These are phyloP conservation scores for Talaromyces borbonicus DNA, from an alignment of 495 filamentous ascomycete species.

Conservation along the genomic window DNA sequence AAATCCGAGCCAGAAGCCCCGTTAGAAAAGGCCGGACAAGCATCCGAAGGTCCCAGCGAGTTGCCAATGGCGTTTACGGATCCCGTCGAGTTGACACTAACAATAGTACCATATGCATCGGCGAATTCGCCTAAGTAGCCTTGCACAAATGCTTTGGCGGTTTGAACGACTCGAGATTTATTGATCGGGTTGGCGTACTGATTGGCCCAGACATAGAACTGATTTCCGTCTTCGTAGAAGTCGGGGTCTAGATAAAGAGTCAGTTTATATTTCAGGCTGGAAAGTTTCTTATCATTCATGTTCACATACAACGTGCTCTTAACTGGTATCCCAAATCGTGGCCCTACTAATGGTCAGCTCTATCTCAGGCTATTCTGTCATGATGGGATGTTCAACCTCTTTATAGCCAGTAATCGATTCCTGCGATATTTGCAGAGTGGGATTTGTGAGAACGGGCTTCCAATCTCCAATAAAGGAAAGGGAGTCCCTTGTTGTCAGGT, in stretches of 20 bases:
- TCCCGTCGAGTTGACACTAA: slow-evolving; percentile 38
- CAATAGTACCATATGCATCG: slow-evolving; percentile 34
- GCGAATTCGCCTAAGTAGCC: slow-evolving; percentile 43
- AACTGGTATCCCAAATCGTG: slow-evolving; percentile 9
- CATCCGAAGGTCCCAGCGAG: slow-evolving; percentile 45
- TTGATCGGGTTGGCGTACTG: slow-evolving; percentile 44
- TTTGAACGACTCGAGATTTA: slow-evolving; percentile 26
- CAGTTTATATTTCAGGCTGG: slow-evolving; percentile 11
- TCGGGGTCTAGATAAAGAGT: slow-evolving; percentile 30
- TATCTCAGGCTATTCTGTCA: slow-evolving; percentile 28
- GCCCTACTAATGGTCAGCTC: slow-evolving; percentile 14
- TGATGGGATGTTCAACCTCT: slow-evolving; percentile 24
- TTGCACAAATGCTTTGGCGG: slow-evolving; percentile 35
- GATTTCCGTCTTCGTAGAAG: slow-evolving; percentile 44
- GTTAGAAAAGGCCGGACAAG: slow-evolving; percentile 41
- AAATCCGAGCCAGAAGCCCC: slow-evolving; percentile 37
- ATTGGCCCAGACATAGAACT: slow-evolving; percentile 49
- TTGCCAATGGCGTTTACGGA: slow-evolving; percentile 35
- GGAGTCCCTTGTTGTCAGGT: slow-evolving; percentile 30
- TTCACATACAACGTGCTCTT: slow-evolving; percentile 1
- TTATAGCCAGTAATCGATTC: slow-evolving; percentile 46
- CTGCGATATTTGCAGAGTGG: slow-evolving; percentile 37
- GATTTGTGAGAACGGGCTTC: slow-evolving; percentile 40
- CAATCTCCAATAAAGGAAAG: slow-evolving; percentile 43
- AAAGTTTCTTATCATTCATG: slow-evolving; percentile 12